These are phyloP conservation scores for Lichenothelia convexa DNA, from an alignment of 495 filamentous ascomycete species.

Conservation along the genomic window DNA sequence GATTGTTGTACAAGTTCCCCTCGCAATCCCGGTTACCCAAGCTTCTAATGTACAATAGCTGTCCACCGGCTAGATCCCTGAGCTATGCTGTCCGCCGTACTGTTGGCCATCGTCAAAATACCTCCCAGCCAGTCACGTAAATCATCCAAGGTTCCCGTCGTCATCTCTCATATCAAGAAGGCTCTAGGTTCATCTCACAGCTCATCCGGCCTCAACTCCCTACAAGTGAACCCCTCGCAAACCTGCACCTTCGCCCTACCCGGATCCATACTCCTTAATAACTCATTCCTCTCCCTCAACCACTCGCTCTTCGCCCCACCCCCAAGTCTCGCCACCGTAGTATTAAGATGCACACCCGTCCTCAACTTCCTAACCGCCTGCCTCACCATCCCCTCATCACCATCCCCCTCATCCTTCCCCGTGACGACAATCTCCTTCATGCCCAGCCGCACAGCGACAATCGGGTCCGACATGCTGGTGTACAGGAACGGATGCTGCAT, in stretches of 20 bases:
- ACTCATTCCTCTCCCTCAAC: conserved; percentile 19
- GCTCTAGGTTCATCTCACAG: too few species aligned
- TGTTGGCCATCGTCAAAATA: too few species aligned
- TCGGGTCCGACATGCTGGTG: conserved; percentile 52
- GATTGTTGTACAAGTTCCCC: too few species aligned
- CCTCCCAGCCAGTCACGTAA: too few species aligned
- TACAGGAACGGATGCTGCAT: conserved; percentile 85
- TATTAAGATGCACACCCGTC: conserved; percentile 8
- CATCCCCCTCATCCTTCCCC: conserved; percentile 18
- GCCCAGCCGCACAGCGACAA: conserved; percentile 50
- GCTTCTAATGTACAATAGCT: too few species aligned
- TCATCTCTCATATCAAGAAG: too few species aligned
- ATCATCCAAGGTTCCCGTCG: too few species aligned
- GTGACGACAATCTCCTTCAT: conserved; percentile 26
- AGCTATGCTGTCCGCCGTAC: too few species aligned
- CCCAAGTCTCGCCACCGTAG: conserved; percentile 16
- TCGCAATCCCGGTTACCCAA: too few species aligned
- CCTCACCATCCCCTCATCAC: conserved; percentile 14
- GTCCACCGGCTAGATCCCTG: too few species aligned
- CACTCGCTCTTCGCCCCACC: conserved; percentile 15
- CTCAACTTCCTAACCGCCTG: conserved; percentile 12
- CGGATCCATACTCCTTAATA: conserved; percentile 18
- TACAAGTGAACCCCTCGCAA: conserved; percentile 22
- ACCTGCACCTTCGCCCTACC: conserved; percentile 19
- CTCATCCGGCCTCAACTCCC: too few species aligned